phyloP scores from a whole-genome alignment of 192 early-diverging fungal species.

The Linderina pennispora region DNA sequence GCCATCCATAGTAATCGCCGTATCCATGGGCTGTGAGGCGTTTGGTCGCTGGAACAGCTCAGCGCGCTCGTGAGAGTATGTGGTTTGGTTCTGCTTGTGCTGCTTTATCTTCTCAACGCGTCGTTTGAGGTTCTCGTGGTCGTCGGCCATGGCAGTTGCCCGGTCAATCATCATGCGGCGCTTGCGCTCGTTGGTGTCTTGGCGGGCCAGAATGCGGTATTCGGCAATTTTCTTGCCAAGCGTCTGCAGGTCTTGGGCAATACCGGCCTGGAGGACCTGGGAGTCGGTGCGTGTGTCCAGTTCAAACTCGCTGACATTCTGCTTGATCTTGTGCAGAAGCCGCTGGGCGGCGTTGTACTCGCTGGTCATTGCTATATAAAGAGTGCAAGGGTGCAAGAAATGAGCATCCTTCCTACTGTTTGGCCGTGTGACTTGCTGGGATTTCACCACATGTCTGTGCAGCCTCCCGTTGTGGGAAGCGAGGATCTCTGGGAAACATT shows the following conservation, averaged over 20 bases:
- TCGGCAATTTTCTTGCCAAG: constrained; percentile 35
- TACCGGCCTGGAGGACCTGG: constrained; percentile 15
- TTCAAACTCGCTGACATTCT: constrained; percentile 41
- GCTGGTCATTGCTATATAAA: constrained; percentile 48
- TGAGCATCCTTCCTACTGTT: too few relatives aligned
- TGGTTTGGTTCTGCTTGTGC: constrained; percentile 9
- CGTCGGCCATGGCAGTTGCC: constrained; percentile 27
- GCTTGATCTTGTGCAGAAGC: constrained; percentile 42
- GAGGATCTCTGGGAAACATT: too few relatives aligned
- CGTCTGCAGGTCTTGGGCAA: constrained; percentile 34
- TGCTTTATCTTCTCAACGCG: constrained; percentile 36
- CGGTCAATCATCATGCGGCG: constrained; percentile 38
- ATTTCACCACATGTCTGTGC: too few relatives aligned
- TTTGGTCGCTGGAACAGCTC: constrained; percentile 26
- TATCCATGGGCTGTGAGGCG: constrained; percentile 11
- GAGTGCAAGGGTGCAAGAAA: too few relatives aligned
- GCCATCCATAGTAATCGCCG: constrained; percentile 32
- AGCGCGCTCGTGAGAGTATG: constrained; percentile 7
- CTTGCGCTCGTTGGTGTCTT: constrained; percentile 41
- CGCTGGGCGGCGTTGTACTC: constrained; percentile 47
- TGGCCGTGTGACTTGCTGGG: too few relatives aligned
- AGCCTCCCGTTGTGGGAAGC: too few relatives aligned
- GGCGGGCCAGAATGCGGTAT: constrained; percentile 35
- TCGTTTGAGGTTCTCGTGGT: constrained; percentile 33
- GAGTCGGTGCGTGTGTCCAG: constrained; percentile 9